Base-by-base conservation (phyloP, 805 yeast genomes). In the Saccharomycodes ludwigii region DNA sequence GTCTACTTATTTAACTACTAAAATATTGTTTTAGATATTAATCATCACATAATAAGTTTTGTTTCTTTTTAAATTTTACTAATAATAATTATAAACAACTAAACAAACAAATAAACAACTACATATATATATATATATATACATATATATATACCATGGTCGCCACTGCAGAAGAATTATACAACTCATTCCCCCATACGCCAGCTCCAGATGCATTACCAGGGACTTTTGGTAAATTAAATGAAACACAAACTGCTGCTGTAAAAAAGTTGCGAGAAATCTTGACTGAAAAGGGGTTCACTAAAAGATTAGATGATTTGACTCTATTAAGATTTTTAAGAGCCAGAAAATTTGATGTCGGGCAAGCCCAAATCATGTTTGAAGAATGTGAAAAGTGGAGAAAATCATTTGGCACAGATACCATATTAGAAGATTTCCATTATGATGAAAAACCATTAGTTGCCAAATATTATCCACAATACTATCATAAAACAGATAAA, bases 401-500 rank as follows among this genome's bases (percentile, higher is more conserved):
- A 57, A 61, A 70, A 49, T 81, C 76, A 39, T 84, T 68, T 44
- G 95, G 95, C 40, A 73, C 85, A 21, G 79, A 88, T 59, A 82
- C 88, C 28, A 79, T 91, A 41, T 66, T 91, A 50, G 64, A 68
- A 44, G 95, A 84, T 53, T 91, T 88, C 68, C 75, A 81, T 39
- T 91, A 88, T 62, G 75, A 72, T n/a, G 98, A 91, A 64, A 91
- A 91, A 63, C 80, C 91, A 18, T 57, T 72, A 31, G 95, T 86
- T 42, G 95, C 95, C 39, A 68, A 73, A 51, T 78, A 66, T 58
- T 91, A 91, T 58, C 98, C 98, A 21, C 96, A 86, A 62, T 91
- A 86, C 63, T 91, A 91, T 59, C 97, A 91, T 64, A 86, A 91
- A 65, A 83, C 88, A 21, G 98, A 91, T 58, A 82, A 70, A 49